Percentiles rank a stretch among this genome's conserved stretches.
Conservation (phyloP, 129 eudicot species). For the Pulicaria dysenterica region DNA sequence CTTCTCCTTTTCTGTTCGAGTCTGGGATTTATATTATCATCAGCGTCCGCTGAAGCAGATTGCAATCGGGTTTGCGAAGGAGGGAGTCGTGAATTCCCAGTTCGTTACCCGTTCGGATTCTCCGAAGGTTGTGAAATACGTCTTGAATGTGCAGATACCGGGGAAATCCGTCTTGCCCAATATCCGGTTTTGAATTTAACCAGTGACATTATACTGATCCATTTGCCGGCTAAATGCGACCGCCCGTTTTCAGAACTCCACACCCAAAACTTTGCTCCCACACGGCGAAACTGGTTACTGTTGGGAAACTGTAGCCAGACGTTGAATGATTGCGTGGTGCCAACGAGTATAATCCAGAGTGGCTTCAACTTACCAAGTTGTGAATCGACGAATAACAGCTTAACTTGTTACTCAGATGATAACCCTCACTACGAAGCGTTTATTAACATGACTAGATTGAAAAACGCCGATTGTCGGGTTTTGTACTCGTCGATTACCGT, state of each 20-base stretch:
- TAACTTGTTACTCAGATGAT: constrained; percentile 52
- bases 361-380: constrained; percentile 35
- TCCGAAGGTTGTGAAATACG: constrained; percentile 49
- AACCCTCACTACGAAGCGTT: constrained; percentile 6
- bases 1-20: constrained; percentile 21
- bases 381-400: constrained; percentile 1
- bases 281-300: constrained; percentile 52
- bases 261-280: constrained; percentile 39
- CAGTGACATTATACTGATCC: constrained; percentile 35
- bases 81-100: constrained; percentile 2
- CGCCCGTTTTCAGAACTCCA: constrained; percentile 34
- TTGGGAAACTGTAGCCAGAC: constrained; percentile 46
- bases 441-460: constrained; percentile 29
- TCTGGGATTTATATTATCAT: constrained; percentile 16
- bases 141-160: constrained; percentile 38
- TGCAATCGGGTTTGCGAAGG: constrained; percentile 44
- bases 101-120: constrained; percentile 84
- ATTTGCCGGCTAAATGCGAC: constrained; percentile 52
- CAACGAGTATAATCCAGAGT: constrained; percentile 27
- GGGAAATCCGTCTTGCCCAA: constrained; percentile 13
- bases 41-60: constrained; percentile 14
- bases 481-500: constrained; percentile 54
- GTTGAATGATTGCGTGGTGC: constrained; percentile 39
- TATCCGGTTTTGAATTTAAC: constrained; percentile 50
- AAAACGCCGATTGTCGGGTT: constrained; percentile 33